Evolutionary conservation across 2,329 filamentous ascomycete species (phyloP), one percentile per base, ranked within the genome.

Genomic region (Trichoderma arundinaceum): DNA sequence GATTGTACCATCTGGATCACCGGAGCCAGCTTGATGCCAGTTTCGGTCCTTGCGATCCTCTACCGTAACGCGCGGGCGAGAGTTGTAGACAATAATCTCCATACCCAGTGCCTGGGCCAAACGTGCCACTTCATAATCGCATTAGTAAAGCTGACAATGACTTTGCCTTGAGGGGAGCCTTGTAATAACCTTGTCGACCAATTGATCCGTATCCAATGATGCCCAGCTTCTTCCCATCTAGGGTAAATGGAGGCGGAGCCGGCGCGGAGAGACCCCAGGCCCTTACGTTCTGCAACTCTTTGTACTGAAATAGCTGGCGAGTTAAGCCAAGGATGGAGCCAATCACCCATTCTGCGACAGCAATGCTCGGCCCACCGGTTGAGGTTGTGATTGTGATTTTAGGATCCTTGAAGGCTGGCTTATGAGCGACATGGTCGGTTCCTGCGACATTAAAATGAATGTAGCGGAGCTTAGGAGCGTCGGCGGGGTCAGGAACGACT

Each of bases 11-110:
- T 61, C 58, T 41, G 46, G 58, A 19, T 61, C 58, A 1, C 58
- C 58, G 7, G 58, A 32, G 33, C 58, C 58, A 32, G 58, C 44
- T 6, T 61, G 44, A 1, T 38, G 51, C 58, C 58, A 61, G 35
- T 61, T 61, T 32, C 17, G 43, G 46, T 61, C 58, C 15, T 61
- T 61, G 46, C 58, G 58, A n/a, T 61, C 58, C 4, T 61, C 58
- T 3, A 44, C 35, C 9, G 58, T 61, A n/a, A 41, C 12, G 6
- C 58, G 58, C 7, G 58, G 58, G 2, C 58, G 58, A 22, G 58
- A 61, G 19, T 61, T 61, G 58, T 61, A 61, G 58, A 41, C 58
- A 3, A 61, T 9, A 2, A 61, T 17, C 8, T 61, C 58, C 58
- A 61, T 41, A 1, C 58, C 35, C 1, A 61, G 38, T 19, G 58